Base-by-base conservation (phyloP, 1,284 basidiomycete species). In the Malassezia sp. region DNA sequence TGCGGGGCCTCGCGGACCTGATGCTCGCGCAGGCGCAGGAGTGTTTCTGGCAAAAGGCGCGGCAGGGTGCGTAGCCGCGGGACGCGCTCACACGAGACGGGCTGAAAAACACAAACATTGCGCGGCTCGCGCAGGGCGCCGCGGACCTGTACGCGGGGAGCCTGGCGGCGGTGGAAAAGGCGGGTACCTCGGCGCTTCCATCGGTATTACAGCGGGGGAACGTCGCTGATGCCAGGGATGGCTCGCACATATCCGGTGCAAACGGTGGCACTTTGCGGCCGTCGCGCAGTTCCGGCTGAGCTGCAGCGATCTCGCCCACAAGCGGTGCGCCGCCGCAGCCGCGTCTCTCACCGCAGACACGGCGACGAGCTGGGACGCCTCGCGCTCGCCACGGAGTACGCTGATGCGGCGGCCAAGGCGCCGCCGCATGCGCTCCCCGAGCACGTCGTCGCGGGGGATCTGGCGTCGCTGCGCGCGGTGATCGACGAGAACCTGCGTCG, bases 1-100 rank as follows among this genome's bases (percentile, higher is more conserved):
- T 88, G 18, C 75, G 75, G 33, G 76, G 80, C 18, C 65, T 96
- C 18, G 78, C 84, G 59, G 78, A 75, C 54, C 76, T 95, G 44
- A 84, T 88, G 79, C 76, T 95, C 1, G 88, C 88, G 0, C 88
- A 96, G 72, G 90, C 89, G 0, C 90, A 96, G 63, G 91, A 97
- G 73, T 93, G 88, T 63, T 85, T 82, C 43, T 96, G 91, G 90
- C 89, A 93, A 67, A 80, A 84, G 58, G 90, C 88, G 5, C 82
- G 84, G 54, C 73, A 86, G 53, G 84, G 42, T 40, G 30, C 37
- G 41, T 45, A 7, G 7, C n/a, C n/a, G n/a, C n/a, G n/a, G n/a
- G 21, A 5, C 29, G 1, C n/a, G 8, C 30, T 30, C 2, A 39
- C 27, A 12, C 22, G n/a, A 28, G 54, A 86, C 67, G 74, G 80